Evolutionary conservation across 169 alveolate species (phyloP), one percentile per base, ranked within the genome.

Genomic region (Plasmodium vivax): DNA sequence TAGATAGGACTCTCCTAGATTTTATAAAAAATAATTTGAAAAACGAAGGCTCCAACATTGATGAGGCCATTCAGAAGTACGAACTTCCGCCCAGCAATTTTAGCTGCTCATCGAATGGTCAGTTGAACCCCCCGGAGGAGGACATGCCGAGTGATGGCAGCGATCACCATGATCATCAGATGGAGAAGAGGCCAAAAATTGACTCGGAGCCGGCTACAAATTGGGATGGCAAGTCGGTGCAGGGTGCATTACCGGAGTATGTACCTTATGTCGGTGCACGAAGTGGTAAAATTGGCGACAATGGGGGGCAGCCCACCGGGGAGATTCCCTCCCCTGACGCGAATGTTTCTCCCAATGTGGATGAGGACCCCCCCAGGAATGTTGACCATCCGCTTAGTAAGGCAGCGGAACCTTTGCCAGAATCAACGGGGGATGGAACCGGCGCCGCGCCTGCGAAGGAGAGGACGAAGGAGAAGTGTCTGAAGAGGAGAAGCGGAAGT

Each of bases 1-100:
- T 87, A 32, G 36, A 41, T 75, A 77, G 32, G 2, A 54, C 38
- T 23, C 41, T 87, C 16, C 1, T 87, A 12, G 85, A 75, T n/a
- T 87, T 75, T 51, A 75, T 87, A 75, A 75, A 87, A 87, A 51
- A 54, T 16, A 87, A 87, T 77, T 87, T 87, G 23, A 87, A 77
- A 2, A 32, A 32, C 14, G 82, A 87, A 12, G 47, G 32, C 0
- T 36, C 82, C 3, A 77, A 87, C 32, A 51, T 43, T 4, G 93
- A 87, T 1, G 85, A 87, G 0, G 30, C 72, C 23, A 58, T 87
- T 75, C 14, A 71, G 68, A 77, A 87, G 47, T 87, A 87, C 82
- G 23, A 56, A 58, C 32, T 87, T 2, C 12, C 30, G 9, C n/a
- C 2, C 14, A 14, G 43, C 7, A 47, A 56, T 23, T 19, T 1